Evolutionary conservation across 805 yeast genomes (phyloP).

Genomic region (Metschnikowia kofuensis): DNA sequence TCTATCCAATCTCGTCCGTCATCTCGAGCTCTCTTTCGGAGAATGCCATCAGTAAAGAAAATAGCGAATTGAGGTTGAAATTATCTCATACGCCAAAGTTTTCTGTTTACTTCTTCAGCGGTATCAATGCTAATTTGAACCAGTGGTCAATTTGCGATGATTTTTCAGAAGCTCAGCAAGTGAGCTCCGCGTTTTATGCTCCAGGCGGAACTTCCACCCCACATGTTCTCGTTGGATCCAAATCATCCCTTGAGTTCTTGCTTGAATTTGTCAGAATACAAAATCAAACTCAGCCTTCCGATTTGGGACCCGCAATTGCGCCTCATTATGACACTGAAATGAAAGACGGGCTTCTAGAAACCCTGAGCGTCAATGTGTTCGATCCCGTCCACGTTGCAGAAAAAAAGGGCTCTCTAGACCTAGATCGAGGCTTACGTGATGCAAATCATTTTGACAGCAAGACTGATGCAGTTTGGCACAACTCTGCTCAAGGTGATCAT

Average conservation of each 20-base stretch:
- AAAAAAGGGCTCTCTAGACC: background rate
- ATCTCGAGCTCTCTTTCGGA: slow-evolving; percentile 54
- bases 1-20: slow-evolving; percentile 64
- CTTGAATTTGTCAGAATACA: slow-evolving; percentile 51
- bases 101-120: slow-evolving; percentile 69
- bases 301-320: background rate
- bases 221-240: slow-evolving; percentile 62
- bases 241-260: slow-evolving; percentile 48
- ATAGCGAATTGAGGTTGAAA: slow-evolving; percentile 47
- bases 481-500: slow-evolving; percentile 8
- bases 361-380: background rate
- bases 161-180: slow-evolving; percentile 81
- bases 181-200: slow-evolving; percentile 58
- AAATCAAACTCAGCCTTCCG: slow-evolving; percentile 15
- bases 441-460: slow-evolving; percentile 10
- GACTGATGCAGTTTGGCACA: slow-evolving; percentile 12
- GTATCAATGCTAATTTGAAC: slow-evolving; percentile 49
- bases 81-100: slow-evolving; percentile 67
- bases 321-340: background rate
- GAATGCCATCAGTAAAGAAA: slow-evolving; percentile 40
- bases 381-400: background rate
- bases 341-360: background rate
- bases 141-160: slow-evolving; percentile 84
- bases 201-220: slow-evolving; percentile 59
- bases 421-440: background rate